Conservation (phyloP, 257 asterid genomes). For the Anisodus acutangulus region DNA sequence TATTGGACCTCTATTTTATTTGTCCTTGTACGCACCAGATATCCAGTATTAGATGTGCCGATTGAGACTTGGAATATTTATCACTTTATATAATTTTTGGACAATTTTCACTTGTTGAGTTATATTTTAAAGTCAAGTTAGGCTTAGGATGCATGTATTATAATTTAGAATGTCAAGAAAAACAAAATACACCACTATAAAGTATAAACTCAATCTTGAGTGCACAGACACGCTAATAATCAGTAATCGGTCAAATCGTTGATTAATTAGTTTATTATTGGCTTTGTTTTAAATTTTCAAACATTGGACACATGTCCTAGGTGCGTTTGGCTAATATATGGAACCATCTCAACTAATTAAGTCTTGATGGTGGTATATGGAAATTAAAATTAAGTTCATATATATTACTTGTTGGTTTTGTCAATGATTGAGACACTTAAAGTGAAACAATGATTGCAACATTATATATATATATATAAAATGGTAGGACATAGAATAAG, state of each 20-base stretch:
- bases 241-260: background rate
- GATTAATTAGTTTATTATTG: background rate
- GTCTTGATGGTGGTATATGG: background rate
- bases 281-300: background rate
- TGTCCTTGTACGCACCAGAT: too few species aligned
- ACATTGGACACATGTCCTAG: conserved; percentile 1
- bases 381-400: background rate
- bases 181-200: too few species aligned
- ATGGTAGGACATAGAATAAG: background rate
- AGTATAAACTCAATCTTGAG: background rate
- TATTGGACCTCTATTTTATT: too few species aligned
- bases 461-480: background rate
- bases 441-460: conserved; percentile 16
- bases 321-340: background rate
- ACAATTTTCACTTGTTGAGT: too few species aligned
- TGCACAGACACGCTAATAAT: background rate
- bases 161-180: too few species aligned
- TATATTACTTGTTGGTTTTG: background rate
- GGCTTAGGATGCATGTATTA: too few species aligned
- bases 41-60: too few species aligned
- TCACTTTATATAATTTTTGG: too few species aligned
- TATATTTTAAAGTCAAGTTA: too few species aligned
- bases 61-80: too few species aligned
- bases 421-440: conserved; percentile 1
- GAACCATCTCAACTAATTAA: background rate